Evolutionary conservation across 2,329 filamentous ascomycete species (phyloP).

Genomic region (Hymenoscyphus fructigenus): DNA sequence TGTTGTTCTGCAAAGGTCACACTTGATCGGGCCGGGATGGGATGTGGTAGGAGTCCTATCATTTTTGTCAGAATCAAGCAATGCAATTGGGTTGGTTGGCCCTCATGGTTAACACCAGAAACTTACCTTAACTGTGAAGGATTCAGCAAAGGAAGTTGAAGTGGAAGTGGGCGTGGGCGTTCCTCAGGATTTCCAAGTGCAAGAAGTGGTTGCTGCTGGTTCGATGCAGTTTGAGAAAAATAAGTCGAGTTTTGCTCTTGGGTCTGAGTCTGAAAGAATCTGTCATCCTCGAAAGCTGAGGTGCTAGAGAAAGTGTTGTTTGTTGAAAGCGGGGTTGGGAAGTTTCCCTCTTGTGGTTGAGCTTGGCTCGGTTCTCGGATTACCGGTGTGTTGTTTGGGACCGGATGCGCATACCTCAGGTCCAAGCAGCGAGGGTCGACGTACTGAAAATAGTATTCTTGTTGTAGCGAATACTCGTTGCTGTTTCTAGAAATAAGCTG

Average conservation of each 20-base stretch:
- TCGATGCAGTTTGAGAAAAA: neutral
- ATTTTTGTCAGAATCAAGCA: neutral
- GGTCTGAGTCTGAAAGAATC: neutral
- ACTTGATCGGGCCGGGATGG: neutral
- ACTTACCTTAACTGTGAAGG: neutral
- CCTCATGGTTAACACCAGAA: too few species aligned
- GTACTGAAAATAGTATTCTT: neutral
- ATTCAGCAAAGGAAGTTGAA: neutral
- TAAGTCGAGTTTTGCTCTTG: neutral
- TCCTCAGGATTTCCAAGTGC: neutral
- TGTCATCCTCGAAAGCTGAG: neutral
- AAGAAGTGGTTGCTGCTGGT: neutral
- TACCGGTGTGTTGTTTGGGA: slow-evolving; percentile 1
- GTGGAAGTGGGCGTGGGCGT: too few species aligned
- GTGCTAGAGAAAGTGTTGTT: neutral
- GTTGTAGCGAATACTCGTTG: slow-evolving; percentile 1
- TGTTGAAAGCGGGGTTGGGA: neutral
- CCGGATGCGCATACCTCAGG: neutral
- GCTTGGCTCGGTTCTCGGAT: neutral
- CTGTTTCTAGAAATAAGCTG: slow-evolving; percentile 5
- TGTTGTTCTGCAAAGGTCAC: neutral
- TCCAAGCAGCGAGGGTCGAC: slow-evolving; percentile 5
- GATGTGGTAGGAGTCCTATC: neutral
- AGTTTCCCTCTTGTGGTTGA: neutral
- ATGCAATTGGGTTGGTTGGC: neutral